These are phyloP conservation scores for Zygosaccharomyces pseudobailii DNA, from an alignment of 1,139 yeast genomes.

Conservation along the genomic window DNA sequence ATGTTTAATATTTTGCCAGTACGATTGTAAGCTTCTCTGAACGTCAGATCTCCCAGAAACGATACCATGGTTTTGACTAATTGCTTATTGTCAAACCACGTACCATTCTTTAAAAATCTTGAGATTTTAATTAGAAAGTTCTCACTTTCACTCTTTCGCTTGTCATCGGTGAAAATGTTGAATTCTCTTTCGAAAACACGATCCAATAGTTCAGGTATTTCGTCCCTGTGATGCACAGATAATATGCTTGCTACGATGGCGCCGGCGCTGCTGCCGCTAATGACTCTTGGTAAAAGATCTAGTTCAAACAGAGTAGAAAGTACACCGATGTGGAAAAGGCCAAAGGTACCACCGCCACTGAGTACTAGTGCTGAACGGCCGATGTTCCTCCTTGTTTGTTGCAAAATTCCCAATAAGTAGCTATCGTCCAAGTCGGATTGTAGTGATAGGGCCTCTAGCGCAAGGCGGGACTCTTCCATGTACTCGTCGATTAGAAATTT, in stretches of 20 bases:
- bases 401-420: conserved; percentile 67
- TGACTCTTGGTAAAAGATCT: conserved; percentile 74
- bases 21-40: conserved; percentile 87
- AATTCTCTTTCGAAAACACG: conserved; percentile 56
- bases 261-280: conserved; percentile 97
- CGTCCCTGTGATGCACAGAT: conserved; percentile 76
- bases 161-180: conserved; percentile 63
- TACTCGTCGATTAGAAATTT: conserved; percentile 79
- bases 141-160: conserved; percentile 40
- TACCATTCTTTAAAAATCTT: conserved; percentile 51
- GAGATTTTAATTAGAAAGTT: conserved; percentile 48
- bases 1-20: conserved; percentile 83
- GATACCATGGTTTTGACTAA: conserved; percentile 68
- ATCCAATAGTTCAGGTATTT: conserved; percentile 52
- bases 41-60: conserved; percentile 87
- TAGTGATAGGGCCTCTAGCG: conserved; percentile 43
- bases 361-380: conserved; percentile 91
- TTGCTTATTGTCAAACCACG: conserved; percentile 78
- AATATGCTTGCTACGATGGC: conserved; percentile 88
- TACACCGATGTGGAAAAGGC: conserved; percentile 89
- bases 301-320: conserved; percentile 70
- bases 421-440: conserved; percentile 57
- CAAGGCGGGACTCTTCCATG: conserved; percentile 65
- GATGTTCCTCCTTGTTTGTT: conserved; percentile 84
- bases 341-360: conserved; percentile 95